These are phyloP conservation scores for Xerocomus minutiporus DNA, from an alignment of 1,284 basidiomycete genomes.

Conservation along the genomic window DNA sequence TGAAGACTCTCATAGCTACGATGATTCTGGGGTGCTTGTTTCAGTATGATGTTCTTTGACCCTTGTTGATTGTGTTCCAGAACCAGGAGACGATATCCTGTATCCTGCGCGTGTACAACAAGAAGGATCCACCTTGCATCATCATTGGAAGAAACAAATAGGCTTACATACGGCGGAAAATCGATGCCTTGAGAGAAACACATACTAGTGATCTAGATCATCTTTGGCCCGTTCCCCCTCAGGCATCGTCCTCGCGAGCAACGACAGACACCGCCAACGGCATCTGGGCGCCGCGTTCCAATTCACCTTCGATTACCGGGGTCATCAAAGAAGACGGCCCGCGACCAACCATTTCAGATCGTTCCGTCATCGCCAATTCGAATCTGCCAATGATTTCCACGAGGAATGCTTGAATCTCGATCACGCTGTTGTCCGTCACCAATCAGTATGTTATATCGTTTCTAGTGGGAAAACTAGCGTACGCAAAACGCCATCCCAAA, in stretches of 20 bases:
- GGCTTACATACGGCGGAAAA: no score
- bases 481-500: slow-evolving; percentile 49
- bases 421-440: slow-evolving; percentile 27
- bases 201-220: no score
- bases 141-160: no score
- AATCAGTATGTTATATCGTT: not conserved
- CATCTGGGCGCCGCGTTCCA: slow-evolving; percentile 44
- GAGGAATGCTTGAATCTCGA: slow-evolving; percentile 50
- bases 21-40: no score
- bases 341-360: slow-evolving; percentile 37
- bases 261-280: slow-evolving; percentile 40
- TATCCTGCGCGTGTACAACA: no score
- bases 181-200: no score
- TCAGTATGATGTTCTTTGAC: no score
- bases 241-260: not conserved
- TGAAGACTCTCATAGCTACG: no score
- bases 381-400: slow-evolving; percentile 46
- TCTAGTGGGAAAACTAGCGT: not conserved
- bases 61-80: no score
- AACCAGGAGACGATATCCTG: no score
- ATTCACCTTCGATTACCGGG: slow-evolving; percentile 46
- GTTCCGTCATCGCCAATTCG: slow-evolving; percentile 41
- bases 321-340: slow-evolving; percentile 41
- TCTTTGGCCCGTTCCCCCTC: not conserved
- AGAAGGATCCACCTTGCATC: no score